phyloP scores from a whole-genome alignment of 1,284 basidiomycete species.

The Pascua guehoae region DNA sequence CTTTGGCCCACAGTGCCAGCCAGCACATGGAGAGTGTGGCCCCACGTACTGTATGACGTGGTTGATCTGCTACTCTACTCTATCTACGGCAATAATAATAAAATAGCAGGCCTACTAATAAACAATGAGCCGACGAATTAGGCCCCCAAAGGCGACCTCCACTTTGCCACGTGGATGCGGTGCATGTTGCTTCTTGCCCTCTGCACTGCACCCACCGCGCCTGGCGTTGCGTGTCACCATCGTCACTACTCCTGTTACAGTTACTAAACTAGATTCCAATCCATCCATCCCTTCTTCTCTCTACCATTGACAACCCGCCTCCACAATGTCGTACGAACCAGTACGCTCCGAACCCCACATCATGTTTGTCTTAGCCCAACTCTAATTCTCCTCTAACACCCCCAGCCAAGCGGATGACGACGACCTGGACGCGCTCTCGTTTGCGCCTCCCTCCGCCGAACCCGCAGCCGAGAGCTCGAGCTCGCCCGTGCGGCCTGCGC shows the following conservation, averaged over 20 bases:
- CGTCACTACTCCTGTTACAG: no score
- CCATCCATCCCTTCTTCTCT: no score
- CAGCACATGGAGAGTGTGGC: no score
- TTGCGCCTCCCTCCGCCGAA: constrained; percentile 23
- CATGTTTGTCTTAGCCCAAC: constrained; percentile 24
- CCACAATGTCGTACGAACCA: constrained; percentile 32
- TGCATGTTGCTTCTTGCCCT: not conserved
- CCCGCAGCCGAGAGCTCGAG: constrained; percentile 3
- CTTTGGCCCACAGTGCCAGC: no score
- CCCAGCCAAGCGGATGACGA: constrained; percentile 50
- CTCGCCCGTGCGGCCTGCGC: constrained; percentile 5
- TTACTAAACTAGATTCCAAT: no score
- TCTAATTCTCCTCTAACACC: not conserved
- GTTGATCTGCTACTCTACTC: no score
- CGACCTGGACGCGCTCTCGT: constrained; percentile 48
- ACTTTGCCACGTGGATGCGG: not conserved
- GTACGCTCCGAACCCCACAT: constrained; percentile 24
- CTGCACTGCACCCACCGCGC: no score
- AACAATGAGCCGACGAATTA: no score
- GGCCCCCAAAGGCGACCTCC: no score
- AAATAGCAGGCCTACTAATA: not conserved
- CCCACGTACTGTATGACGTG: no score
- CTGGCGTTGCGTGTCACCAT: not conserved
- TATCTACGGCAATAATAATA: no score
- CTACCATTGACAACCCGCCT: not conserved